Base-by-base conservation (phyloP, 2,329 filamentous ascomycete genomes). In the Colletotrichum spinosum region DNA sequence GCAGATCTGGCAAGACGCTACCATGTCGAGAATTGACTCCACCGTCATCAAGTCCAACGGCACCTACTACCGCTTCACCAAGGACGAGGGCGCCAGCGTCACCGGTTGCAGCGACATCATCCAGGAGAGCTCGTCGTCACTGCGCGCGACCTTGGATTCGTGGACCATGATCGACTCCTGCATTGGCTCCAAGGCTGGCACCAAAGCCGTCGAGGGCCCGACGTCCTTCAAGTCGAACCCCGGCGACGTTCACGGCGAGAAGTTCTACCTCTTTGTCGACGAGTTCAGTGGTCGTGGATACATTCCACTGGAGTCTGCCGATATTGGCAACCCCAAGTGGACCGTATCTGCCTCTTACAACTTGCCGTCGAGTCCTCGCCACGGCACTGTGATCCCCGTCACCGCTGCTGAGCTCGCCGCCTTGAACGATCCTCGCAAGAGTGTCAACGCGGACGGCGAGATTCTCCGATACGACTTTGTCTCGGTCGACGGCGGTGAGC, bases 21-120 rank as follows among this genome's bases (percentile, higher is more conserved):
- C 82, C 9, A 78, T 77, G 53, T 81, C 84, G 1, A 78, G 84
- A 1, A 86, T 86, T 33, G 84, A 86, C 68, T 82, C 84, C 0
- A 86, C 84, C 0, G 81, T 86, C 0, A 70, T 86, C 12, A 75
- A 82, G 56, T 77, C 77, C 0, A 76, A 75, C 2, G 71, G 72
- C 10, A 72, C 71, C 0, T 86, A 82, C 70, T 83, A 84, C 69
- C 83, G 84, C 9, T 87, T 86, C 69, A 86, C 83, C 15, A 86
- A 87, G 62, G 84, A 86, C 46, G 84, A 86, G 60, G 83, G 82
- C 0, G 81, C 77, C 2, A 77, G 73, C 5, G 52, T 52, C 6
- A 85, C 83, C 0, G 84, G 84, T 2, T 87, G 84, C 69, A 75
- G 74, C 2, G 84, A 87, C 48, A 86, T 86, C 33, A 86, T 87